Base-by-base conservation (phyloP, 2,329 filamentous ascomycete species). In the Cladobotryum mycophilum region DNA sequence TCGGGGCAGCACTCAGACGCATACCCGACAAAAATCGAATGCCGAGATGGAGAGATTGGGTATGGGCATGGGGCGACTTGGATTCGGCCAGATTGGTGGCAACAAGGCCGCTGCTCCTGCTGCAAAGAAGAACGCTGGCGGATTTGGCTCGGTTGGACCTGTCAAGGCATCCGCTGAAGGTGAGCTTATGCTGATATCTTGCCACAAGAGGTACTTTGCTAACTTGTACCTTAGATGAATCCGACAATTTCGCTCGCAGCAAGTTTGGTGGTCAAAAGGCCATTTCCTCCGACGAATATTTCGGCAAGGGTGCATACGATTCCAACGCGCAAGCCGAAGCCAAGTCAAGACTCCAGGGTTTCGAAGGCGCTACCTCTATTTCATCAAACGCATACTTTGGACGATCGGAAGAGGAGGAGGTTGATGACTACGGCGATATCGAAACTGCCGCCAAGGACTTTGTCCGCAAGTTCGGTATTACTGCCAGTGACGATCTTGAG, bases 341-440 rank as follows among this genome's bases (percentile, higher is more conserved):
- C 60, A 95, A 95, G 75, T 77, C 79, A 20, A 83, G 93, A 38
- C 80, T 99, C 48, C 85, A 89, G 73, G 88, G 90, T 43, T 99
- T 99, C 64, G 92, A 97, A 70, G 90, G 93, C 41, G 91, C 93
- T 11, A 85, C 84, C 1, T 75, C 90, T 58, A 99, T 99, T 68
- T 96, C 91, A 6, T 95, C 89, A 52, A 99, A 97, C 69, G 89
- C 89, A 49, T 99, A 97, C 78, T 99, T 99, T 68, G 93, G 93
- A 54, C 86, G 92, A 47, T 86, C 89, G 2, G 93, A 99, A 65
- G 87, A 91, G 20, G 88, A 95, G 59, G 72, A 79, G 33, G 76
- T 76, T 51, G 88, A 91, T 55, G 89, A 89, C 41, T 96, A 96
- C 58, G 90, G 91, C 43, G 91, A 96, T 63, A 74, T 99, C 53